Base-by-base conservation (phyloP, 2,329 filamentous ascomycete genomes). In the Exophiala lecanii-corni region DNA sequence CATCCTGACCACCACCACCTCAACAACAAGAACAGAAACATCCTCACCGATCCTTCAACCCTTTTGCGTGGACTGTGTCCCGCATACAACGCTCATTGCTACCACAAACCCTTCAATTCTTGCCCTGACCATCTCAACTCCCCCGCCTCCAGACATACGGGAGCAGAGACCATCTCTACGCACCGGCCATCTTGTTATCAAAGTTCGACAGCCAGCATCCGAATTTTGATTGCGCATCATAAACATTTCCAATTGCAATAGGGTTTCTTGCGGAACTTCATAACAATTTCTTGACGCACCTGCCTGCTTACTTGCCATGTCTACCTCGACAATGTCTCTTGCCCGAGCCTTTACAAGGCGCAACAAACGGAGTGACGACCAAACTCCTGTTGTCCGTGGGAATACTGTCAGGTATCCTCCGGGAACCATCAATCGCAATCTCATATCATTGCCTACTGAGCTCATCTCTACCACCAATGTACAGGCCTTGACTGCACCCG, bases 381-480 rank as follows among this genome's bases (percentile, higher is more conserved):
- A 62, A 1, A 62, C 66, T 25, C 65, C 69, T 61, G 65, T 69
- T 3, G 64, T 64, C 44, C 64, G 66, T 32, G 66, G 70, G 47
- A 61, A 62, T n/a, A 68, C 68, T 48, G 57, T 63, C 45, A 67
- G 65, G 54, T 70, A 68, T 45, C 59, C 63, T 21, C 58, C 68
- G 6, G 69, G 65, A 20, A 67, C 63, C 13, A 71, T 72, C 55
- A 66, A 69, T 45, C 65, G 69, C 36, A 65, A 59, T 48, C 65
- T 68, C 49, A 98, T 98, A 62, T 98, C 92, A 1, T 79, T 76
- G 2, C 92, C 92, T 1, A 76, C 95, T 40, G 82, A 89, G 65
- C 76, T 98, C 51, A 73, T 96, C 36, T 94, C 92, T 47, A 95
- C 91, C 4, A 97, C 92, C 56, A 98, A 97, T 67, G 88, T 94